Percentiles rank a stretch among this genome's conserved stretches.
These are phyloP conservation scores for Colletotrichum siamense DNA, from an alignment of 2,329 filamentous ascomycete species.

Conservation along the genomic window DNA sequence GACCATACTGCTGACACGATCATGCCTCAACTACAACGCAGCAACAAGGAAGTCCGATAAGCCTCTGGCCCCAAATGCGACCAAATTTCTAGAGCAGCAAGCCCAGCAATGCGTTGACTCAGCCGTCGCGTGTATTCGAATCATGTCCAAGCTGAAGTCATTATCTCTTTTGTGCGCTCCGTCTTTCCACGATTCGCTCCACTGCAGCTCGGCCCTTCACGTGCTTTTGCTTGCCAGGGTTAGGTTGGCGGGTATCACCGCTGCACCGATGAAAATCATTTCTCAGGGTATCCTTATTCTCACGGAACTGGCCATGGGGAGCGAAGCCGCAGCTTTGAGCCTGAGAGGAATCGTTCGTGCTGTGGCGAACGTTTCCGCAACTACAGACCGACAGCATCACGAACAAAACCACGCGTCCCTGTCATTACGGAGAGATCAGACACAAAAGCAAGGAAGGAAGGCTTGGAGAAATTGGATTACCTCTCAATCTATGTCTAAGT, in stretches of 20 bases:
- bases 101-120: background rate
- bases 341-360: background rate
- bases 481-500: background rate
- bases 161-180: background rate
- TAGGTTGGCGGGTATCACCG: background rate
- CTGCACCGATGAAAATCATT: background rate
- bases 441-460: background rate
- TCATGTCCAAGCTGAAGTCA: background rate
- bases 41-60: background rate
- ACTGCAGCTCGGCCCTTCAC: background rate
- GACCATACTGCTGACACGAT: background rate
- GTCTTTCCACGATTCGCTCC: background rate
- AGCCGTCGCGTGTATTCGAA: background rate
- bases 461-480: background rate
- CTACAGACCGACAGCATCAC: background rate
- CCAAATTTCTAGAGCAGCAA: background rate
- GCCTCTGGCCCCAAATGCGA: background rate
- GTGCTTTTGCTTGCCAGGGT: background rate
- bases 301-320: background rate
- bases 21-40: background rate
- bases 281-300: background rate
- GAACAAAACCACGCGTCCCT: background rate
- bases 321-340: background rate
- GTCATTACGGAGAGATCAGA: background rate
- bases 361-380: background rate